These are phyloP conservation scores for Tolypocladium sp. DNA, from an alignment of 2,329 filamentous ascomycete species.

Conservation along the genomic window DNA sequence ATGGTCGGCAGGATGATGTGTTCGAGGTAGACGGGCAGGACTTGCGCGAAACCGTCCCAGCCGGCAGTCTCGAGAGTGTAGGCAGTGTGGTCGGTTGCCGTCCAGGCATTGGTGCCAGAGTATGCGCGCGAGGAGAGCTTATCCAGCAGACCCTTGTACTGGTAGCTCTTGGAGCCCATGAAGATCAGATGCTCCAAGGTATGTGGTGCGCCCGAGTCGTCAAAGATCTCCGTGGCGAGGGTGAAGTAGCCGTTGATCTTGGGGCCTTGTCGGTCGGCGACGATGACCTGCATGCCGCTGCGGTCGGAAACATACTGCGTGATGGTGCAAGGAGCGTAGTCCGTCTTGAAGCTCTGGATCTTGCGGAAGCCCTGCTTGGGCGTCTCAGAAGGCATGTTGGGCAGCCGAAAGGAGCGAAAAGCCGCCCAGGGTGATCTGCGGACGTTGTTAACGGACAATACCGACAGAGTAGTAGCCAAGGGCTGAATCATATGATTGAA, in stretches of 20 bases:
- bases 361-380: slow-evolving; percentile 62
- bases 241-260: slow-evolving; percentile 94
- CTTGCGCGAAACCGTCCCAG: slow-evolving; percentile 94
- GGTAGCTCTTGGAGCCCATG: slow-evolving; percentile 88
- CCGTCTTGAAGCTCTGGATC: slow-evolving; percentile 75
- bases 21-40: slow-evolving; percentile 89
- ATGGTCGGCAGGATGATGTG: slow-evolving; percentile 86
- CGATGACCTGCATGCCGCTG: slow-evolving; percentile 89
- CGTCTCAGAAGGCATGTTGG: slow-evolving; percentile 42
- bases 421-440: background rate
- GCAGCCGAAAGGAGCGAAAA: slow-evolving; percentile 8
- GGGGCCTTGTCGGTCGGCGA: slow-evolving; percentile 87
- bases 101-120: slow-evolving; percentile 94
- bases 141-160: slow-evolving; percentile 90
- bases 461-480: background rate
- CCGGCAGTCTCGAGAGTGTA: slow-evolving; percentile 93
- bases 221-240: slow-evolving; percentile 91
- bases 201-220: slow-evolving; percentile 89
- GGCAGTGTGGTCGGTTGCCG: slow-evolving; percentile 88
- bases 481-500: no score
- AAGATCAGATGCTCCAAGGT: slow-evolving; percentile 77
- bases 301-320: slow-evolving; percentile 93
- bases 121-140: slow-evolving; percentile 91
- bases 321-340: slow-evolving; percentile 82
- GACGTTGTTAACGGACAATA: background rate